A percentile compares a stretch with the other conserved stretches of the same genome.
Conservation (phyloP, 257 asterid genomes). For the Salvia hispanica region DNA sequence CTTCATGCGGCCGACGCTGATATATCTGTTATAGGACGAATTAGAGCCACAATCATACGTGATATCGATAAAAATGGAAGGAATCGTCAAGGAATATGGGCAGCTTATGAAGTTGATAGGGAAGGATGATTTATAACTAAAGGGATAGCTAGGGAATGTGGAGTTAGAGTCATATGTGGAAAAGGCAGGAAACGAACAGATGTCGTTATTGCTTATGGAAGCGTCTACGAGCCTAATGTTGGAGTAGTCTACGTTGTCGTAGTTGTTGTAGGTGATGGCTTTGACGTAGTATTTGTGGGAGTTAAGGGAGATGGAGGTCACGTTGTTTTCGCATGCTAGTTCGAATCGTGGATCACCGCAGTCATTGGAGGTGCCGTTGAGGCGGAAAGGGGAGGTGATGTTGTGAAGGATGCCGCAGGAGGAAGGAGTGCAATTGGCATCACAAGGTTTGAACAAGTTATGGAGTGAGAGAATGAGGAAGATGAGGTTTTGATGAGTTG, state of each 20-base stretch:
- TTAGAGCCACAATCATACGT: not conserved
- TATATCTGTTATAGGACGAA: not conserved
- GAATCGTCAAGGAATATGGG: not conserved
- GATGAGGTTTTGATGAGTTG: too few relatives aligned
- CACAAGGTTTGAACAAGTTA: not conserved
- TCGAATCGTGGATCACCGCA: constrained; percentile 44
- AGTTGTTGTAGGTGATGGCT: constrained; percentile 20
- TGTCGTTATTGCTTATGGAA: constrained; percentile 13
- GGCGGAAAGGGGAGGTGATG: constrained; percentile 40
- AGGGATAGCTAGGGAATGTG: too few relatives aligned
- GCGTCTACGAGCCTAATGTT: constrained; percentile 36
- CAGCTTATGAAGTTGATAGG: constrained; percentile 15
- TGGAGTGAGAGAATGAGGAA: too few relatives aligned
- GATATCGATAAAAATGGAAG: not conserved
- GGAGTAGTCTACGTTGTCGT: not conserved
- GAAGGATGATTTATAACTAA: too few relatives aligned
- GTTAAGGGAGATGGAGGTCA: constrained; percentile 12
- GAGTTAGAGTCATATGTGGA: not conserved
- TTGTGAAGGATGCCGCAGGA: constrained; percentile 37
- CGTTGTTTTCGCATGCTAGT: constrained; percentile 37
- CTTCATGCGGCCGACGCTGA: not conserved
- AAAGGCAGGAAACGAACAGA: not conserved
- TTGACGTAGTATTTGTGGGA: constrained; percentile 30
- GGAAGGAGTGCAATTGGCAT: constrained; percentile 35
- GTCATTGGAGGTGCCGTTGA: constrained; percentile 38